Evolutionary conservation across 176 grass and related monocot species (phyloP).

Genomic region (Cenchrus americanus): DNA sequence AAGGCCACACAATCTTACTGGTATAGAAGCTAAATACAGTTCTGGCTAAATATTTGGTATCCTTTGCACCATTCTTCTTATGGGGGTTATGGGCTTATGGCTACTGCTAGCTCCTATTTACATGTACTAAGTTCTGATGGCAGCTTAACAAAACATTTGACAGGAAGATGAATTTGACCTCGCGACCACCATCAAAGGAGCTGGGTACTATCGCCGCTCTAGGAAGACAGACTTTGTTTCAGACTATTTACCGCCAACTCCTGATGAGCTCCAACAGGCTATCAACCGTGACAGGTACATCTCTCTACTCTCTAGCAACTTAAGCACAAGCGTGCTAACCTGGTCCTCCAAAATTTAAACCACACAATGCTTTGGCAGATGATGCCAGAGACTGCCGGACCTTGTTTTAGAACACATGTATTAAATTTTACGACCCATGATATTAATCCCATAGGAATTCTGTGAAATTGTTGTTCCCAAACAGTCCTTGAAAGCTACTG

Average conservation of each 20-base stretch:
- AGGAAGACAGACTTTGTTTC: slow-evolving; percentile 60
- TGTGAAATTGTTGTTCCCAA: neutral
- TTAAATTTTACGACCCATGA: neutral
- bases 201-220: slow-evolving; percentile 78
- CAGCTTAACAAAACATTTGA: slow-evolving; percentile 3
- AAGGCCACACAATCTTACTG: slow-evolving; percentile 80
- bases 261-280: slow-evolving; percentile 58
- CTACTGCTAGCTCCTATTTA: neutral
- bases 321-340: neutral
- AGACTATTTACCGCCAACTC: slow-evolving; percentile 70
- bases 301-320: neutral
- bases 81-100: neutral
- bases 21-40: slow-evolving; percentile 34
- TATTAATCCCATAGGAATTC: neutral
- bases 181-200: slow-evolving; percentile 71
- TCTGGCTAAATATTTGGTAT: neutral
- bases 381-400: too few species aligned
- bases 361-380: neutral
- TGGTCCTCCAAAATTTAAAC: neutral
- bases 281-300: slow-evolving; percentile 54
- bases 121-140: neutral
- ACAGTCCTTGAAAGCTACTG: neutral
- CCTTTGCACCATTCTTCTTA: neutral
- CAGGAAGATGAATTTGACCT: slow-evolving; percentile 84
- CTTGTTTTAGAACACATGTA: neutral